A percentile compares a stretch with the other conserved stretches of the same genome.
phyloP scores from a whole-genome alignment of 1,139 yeast genomes.

The Taphrina wiesneri region DNA sequence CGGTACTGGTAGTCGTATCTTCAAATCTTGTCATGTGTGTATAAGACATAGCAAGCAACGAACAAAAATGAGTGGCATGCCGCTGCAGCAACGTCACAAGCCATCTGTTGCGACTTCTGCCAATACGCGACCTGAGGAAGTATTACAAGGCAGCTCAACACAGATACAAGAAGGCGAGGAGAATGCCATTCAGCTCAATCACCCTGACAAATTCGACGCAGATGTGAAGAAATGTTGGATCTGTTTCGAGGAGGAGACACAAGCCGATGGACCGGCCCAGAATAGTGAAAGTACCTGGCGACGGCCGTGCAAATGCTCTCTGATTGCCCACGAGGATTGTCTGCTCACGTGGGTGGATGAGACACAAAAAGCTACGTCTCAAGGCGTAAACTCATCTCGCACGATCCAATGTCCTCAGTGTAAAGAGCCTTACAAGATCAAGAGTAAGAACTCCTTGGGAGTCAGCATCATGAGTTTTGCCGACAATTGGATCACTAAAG shows the following conservation, averaged over 20 bases:
- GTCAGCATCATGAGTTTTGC: slow-evolving; percentile 20
- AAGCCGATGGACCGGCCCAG: not conserved
- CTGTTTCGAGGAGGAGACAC: slow-evolving; percentile 33
- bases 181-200: not conserved
- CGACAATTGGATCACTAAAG: slow-evolving; percentile 20
- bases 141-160: not conserved
- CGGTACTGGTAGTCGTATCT: no score
- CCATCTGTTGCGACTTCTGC: not conserved
- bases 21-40: not conserved
- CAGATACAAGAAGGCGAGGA: not conserved
- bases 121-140: not conserved
- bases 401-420: slow-evolving; percentile 35
- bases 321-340: slow-evolving; percentile 51
- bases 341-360: slow-evolving; percentile 48
- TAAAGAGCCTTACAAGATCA: slow-evolving; percentile 30
- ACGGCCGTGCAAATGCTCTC: slow-evolving; percentile 50
- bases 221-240: slow-evolving; percentile 31
- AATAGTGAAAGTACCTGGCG: slow-evolving; percentile 43
- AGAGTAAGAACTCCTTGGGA: slow-evolving; percentile 17
- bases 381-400: slow-evolving; percentile 35
- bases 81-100: not conserved
- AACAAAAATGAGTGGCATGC: not conserved
- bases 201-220: not conserved
- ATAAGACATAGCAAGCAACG: not conserved
- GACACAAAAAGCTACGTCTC: slow-evolving; percentile 21